Percentiles rank a stretch among this genome's conserved stretches.
Conservation (phyloP, 2,329 filamentous ascomycete genomes). For the Sordariomycetes sp. region DNA sequence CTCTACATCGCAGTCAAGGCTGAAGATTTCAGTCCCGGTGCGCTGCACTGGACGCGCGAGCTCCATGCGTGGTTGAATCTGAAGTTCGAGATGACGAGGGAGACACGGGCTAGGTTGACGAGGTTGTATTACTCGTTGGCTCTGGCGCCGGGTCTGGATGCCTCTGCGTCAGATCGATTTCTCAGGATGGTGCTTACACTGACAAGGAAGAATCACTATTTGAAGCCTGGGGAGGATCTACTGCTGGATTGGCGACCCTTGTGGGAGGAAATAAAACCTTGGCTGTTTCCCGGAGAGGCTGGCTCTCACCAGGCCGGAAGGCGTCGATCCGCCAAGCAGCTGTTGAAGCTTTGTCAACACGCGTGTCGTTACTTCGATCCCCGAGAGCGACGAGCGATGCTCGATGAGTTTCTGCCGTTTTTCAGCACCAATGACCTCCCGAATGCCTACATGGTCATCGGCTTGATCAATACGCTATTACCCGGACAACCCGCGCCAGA, state of each 20-base stretch:
- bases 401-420: conserved; percentile 73
- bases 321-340: conserved; percentile 48
- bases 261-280: conserved; percentile 84
- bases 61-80: conserved; percentile 89
- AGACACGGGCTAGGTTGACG: conserved; percentile 73
- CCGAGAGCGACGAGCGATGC: conserved; percentile 69
- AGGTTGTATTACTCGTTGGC: conserved; percentile 92
- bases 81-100: conserved; percentile 92
- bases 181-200: conserved; percentile 92
- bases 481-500: conserved; percentile 73
- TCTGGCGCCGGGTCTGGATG: conserved; percentile 81
- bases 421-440: conserved; percentile 92
- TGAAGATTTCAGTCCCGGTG: conserved; percentile 89
- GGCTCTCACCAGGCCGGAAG: conserved; percentile 52
- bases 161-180: conserved; percentile 76
- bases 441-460: conserved; percentile 87
- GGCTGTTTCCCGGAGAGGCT: conserved; percentile 79
- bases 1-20: conserved; percentile 87
- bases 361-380: conserved; percentile 91
- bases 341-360: conserved; percentile 85
- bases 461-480: conserved; percentile 76
- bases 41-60: conserved; percentile 94
- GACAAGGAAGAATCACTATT: conserved; percentile 95
- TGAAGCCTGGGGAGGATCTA: conserved; percentile 85
- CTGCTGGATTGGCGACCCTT: conserved; percentile 86